Base-by-base conservation (phyloP, 805 yeast genomes). In the Metschnikowia chrysomelidarum region DNA sequence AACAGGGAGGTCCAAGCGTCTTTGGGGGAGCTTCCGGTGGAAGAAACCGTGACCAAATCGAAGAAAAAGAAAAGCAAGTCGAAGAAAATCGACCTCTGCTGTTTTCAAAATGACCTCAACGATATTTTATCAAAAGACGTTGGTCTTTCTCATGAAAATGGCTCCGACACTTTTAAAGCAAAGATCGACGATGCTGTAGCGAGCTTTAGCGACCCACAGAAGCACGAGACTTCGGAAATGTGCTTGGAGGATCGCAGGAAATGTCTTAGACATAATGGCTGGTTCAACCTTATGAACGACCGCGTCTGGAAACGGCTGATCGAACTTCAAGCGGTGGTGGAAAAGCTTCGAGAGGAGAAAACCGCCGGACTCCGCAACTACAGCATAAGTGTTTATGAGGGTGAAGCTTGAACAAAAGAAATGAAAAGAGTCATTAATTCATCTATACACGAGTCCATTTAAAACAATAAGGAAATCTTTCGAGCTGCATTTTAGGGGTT, bases 201-300 rank as follows among this genome's bases (percentile, higher is more conserved):
- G 22, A 8, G 24, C n/a, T 27, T 46, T 43, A n/a, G 27, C 2
- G 51, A 39, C 10, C 51, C 46, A 4, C 5, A 26, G 15, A 21
- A 16, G 5, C 21, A 21, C 4, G 12, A 14, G 13, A 5, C 12
- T 18, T 27, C 25, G n/a, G 34, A 22, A 12, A 32, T 74, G 1
- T 80, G 87, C 47, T 50, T 77, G 5, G 53, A 61, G 7, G 85
- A 80, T 31, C 72, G 71, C 41, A 64, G 71, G 35, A 78, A 76
- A 45, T 80, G 87, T 51, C 51, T 51, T 3, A 69, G 73, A 30
- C 87, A 80, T 44, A 64, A 59, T 30, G 73, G 75, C 1, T 75
- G 80, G 79, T 59, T 60, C 53, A 60, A 56, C 34, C 53, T 68
- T 27, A 38, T 57, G 6, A 49, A 51, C 18, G 73, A 68, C 41